Evolutionary conservation across 2,329 filamentous ascomycete genomes (phyloP), one percentile per base, ranked within the genome.

Genomic region (Zymoseptoria tritici): DNA sequence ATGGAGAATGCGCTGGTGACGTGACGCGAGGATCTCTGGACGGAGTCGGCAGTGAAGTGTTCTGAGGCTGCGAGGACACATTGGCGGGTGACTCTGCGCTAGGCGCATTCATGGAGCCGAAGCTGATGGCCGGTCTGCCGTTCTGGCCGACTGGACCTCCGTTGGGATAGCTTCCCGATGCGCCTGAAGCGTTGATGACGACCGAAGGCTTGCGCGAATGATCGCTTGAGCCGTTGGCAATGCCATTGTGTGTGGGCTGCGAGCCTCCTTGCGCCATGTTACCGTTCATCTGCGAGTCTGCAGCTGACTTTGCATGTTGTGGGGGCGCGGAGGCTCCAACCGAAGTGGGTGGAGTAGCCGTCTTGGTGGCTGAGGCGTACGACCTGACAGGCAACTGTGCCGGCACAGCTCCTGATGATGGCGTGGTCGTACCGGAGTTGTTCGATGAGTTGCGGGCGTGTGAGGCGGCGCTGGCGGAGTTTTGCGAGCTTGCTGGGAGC

Each of bases 141-240:
- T 78, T 82, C 63, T 80, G 74, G 60, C 79, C 80, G 49, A 85
- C 83, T 58, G 83, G 81, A 59, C 85, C 88, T 69, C 90, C 90
- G 80, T 95, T 96, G 68, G 87, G 82, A 62, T 86, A 84, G 74
- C 85, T 89, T 72, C 86, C 86, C 67, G 83, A 89, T 58, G 89
- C 84, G 67, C 88, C 90, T 72, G 89, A 89, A 68, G 91, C 87
- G 75, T 85, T 91, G 80, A 97, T 96, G 70, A 92, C 96, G 71
- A 96, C 88, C 19, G 93, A 96, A 65, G 86, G 86, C 78, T 96
- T 96, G 73, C 91, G 85, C 72, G 81, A 83, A 79, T 97, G 92
- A 68, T 91, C 87, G 68, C 80, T 80, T 57, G 81, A 76, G 70
- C 90, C 90, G 83, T 95, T 94, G 69, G 84, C 76, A 71, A 81